Conservation (phyloP, 116 monocot species). For the Iris pallida region DNA sequence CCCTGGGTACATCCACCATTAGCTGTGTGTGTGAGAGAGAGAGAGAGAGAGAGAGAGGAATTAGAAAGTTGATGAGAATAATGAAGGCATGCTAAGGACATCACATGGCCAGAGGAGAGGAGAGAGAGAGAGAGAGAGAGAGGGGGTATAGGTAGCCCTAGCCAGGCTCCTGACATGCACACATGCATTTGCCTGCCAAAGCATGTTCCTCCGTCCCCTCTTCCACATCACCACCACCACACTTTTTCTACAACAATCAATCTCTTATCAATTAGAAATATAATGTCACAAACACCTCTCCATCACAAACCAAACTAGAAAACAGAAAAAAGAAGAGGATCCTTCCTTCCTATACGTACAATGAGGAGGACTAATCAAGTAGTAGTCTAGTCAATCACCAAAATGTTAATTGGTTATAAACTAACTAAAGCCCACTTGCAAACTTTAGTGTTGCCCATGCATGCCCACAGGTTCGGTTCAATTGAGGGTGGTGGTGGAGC, state of each 20-base stretch:
- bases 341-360: too few relatives aligned
- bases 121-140: background rate
- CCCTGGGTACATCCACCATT: background rate
- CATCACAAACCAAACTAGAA: background rate
- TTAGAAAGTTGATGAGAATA: background rate
- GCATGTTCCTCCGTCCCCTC: background rate
- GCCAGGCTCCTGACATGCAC: background rate
- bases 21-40: background rate
- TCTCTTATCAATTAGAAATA: background rate
- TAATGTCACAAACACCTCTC: background rate
- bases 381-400: background rate
- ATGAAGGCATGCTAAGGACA: background rate
- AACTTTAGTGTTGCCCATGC: too few relatives aligned
- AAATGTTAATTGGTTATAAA: background rate
- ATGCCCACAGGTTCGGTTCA: background rate
- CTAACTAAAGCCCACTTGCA: background rate
- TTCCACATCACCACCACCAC: background rate
- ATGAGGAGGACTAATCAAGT: background rate
- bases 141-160: too few relatives aligned
- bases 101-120: background rate
- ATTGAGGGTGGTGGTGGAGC: conserved; percentile 18
- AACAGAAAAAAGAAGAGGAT: background rate
- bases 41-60: background rate
- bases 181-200: background rate
- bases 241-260: background rate